A percentile compares a stretch with the other conserved stretches of the same genome.
phyloP scores from a whole-genome alignment of 805 yeast species.

The Ogataea trehalophila region DNA sequence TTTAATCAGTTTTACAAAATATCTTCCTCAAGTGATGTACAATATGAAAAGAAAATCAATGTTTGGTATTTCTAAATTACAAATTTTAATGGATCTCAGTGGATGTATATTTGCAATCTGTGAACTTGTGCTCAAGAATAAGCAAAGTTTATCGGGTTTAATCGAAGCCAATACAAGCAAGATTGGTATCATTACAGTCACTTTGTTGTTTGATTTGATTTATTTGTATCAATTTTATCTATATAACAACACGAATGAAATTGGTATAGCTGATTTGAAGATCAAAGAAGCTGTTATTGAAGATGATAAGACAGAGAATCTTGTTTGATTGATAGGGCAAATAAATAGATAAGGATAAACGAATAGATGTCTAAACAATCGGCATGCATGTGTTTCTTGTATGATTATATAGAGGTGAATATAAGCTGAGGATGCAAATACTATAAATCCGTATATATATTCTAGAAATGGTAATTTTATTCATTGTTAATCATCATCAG shows the following conservation, averaged over 20 bases:
- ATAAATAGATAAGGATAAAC: too few relatives aligned
- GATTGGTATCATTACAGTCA: conserved; percentile 36
- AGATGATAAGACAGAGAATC: too few relatives aligned
- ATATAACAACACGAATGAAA: conserved; percentile 8
- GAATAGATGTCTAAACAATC: too few relatives aligned
- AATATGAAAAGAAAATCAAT: conserved; percentile 39
- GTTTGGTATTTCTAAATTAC: conserved; percentile 40
- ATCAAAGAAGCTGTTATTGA: too few relatives aligned
- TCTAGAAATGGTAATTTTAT: too few relatives aligned
- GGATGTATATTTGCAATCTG: conserved; percentile 37
- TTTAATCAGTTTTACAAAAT: conserved; percentile 39
- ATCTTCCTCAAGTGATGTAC: conserved; percentile 46
- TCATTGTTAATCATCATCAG: too few relatives aligned
- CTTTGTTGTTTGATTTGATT: conserved; percentile 27
- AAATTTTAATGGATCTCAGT: conserved; percentile 36
- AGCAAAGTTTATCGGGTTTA: conserved; percentile 15
- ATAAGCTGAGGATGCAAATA: too few relatives aligned
- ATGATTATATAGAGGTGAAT: too few relatives aligned
- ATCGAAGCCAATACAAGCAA: conserved; percentile 40
- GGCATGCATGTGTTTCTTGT: too few relatives aligned
- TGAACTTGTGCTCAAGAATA: conserved; percentile 38
- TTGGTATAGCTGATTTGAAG: too few relatives aligned
- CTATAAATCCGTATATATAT: too few relatives aligned
- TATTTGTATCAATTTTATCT: conserved; percentile 25
- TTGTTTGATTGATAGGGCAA: too few relatives aligned